Conservation (phyloP, 345 rosid species). For the Xanthoceras sorbifolium region DNA sequence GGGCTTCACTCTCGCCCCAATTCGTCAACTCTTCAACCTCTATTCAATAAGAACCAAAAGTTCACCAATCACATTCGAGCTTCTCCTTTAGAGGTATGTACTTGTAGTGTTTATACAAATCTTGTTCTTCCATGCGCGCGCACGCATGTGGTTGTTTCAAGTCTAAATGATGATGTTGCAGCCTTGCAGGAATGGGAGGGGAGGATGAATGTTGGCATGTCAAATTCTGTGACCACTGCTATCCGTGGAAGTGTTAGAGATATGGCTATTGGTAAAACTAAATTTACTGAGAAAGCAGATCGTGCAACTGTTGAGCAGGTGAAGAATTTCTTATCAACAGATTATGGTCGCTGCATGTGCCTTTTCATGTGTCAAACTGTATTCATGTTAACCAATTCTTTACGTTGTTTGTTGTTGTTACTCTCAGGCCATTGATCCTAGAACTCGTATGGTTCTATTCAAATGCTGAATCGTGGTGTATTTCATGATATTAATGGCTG, state of each 20-base stretch:
- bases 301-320: conserved; percentile 99
- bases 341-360: neutral
- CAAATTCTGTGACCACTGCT: conserved; percentile 88
- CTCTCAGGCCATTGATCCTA: conserved; percentile 85
- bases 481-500: conserved; percentile 89
- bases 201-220: conserved; percentile 76
- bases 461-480: conserved; percentile 89
- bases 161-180: neutral
- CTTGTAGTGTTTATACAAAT: neutral
- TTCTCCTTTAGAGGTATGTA: conserved; percentile 85
- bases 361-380: neutral
- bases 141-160: neutral
- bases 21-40: conserved; percentile 72
- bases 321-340: neutral
- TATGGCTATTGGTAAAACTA: conserved; percentile 73
- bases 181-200: conserved; percentile 96
- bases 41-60: conserved; percentile 75
- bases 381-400: conserved; percentile 19
- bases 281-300: conserved; percentile 80
- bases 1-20: conserved; percentile 64
- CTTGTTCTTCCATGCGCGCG: neutral
- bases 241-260: conserved; percentile 85
- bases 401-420: conserved; percentile 24
- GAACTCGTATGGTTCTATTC: conserved; percentile 90
- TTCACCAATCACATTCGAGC: conserved; percentile 73